Evolutionary conservation across 306 rosid species (phyloP).

Genomic region (Boehmeria nivea): DNA sequence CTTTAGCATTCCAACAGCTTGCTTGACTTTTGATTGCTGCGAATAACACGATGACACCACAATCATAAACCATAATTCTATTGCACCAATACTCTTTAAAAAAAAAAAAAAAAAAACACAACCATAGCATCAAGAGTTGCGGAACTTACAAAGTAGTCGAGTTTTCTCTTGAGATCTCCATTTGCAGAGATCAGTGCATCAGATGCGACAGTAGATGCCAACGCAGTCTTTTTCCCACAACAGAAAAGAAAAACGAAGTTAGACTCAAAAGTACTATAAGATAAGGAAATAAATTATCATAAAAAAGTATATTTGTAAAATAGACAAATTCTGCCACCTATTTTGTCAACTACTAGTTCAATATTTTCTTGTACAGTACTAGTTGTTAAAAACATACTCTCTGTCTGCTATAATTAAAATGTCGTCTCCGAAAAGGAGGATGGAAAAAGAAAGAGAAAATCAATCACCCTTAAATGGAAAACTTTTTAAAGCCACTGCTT

Average conservation of each 20-base stretch:
- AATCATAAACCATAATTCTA: conserved; percentile 15
- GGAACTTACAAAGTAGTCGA: conserved; percentile 64
- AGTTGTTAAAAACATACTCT: too few relatives aligned
- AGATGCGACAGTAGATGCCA: conserved; percentile 19
- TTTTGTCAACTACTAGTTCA: too few relatives aligned
- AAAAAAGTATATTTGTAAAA: too few relatives aligned
- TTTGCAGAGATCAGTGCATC: conserved; percentile 21
- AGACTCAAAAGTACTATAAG: neutral
- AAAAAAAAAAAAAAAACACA: neutral
- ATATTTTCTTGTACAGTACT: too few relatives aligned
- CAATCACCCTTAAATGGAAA: too few relatives aligned
- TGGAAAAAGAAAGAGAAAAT: too few relatives aligned
- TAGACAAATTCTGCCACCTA: too few relatives aligned
- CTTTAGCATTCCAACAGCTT: conserved; percentile 55
- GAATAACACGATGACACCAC: conserved; percentile 13
- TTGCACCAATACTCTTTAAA: too few relatives aligned
- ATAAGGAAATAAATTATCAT: too few relatives aligned
- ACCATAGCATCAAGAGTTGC: neutral
- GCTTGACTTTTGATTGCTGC: conserved; percentile 70
- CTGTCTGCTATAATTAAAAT: too few relatives aligned
- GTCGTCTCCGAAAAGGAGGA: too few relatives aligned
- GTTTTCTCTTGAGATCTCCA: conserved; percentile 57
- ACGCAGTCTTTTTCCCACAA: conserved; percentile 12
- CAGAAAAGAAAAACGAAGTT: conserved; percentile 11
- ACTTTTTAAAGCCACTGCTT: too few relatives aligned